Base-by-base conservation (phyloP, 2,329 filamentous ascomycete species). In the Clarireedia homoeocarpa region DNA sequence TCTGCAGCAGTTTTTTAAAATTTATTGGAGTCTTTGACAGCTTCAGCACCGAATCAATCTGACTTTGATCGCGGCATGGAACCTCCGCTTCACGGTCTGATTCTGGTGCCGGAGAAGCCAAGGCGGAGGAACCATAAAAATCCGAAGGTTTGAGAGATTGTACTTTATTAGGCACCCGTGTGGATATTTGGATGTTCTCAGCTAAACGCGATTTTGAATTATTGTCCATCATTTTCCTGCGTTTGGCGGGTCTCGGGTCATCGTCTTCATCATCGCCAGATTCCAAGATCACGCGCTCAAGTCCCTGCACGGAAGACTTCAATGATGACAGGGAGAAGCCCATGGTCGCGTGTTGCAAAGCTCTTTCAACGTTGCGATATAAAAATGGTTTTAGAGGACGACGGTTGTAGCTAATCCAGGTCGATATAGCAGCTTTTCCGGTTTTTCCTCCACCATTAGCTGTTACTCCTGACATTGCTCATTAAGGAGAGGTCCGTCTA, bases 191-290 rank as follows among this genome's bases (percentile, higher is more conserved):
- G 42, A 46, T 39, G 34, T 56, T 62, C 47, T 58, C 62, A 52
- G 15, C 23, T 2, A 23, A 23, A 23, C 12, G 12, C n/a, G n/a
- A 4, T 23, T 26, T 46, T 26, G 14, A 26, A 24, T 52, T 15
- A 24, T 17, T 30, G 12, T n/a, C 42, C 36, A 34, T 40, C 2
- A 55, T 56, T 44, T 54, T 64, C 14, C 64, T 62, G 39, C 65
- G 61, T 53, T 68, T 68, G 27, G 60, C 45, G 14, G 63, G 63
- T 40, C 60, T 51, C 12, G 34, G 46, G 6, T 63, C 57, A n/a
- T 66, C 63, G 23, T 63, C 60, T 26, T 66, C 62, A 2, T 64
- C 62, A 23, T 63, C 61, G n/a, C 61, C 57, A 23, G 55, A 49
- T 40, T 38, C 54, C 34, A 30, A 12, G 39, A 39, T 57, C 52